Percentiles rank a stretch among this genome's conserved stretches.
Evolutionary conservation across 345 rosid genomes (phyloP).

Genomic region (Populus simonii): DNA sequence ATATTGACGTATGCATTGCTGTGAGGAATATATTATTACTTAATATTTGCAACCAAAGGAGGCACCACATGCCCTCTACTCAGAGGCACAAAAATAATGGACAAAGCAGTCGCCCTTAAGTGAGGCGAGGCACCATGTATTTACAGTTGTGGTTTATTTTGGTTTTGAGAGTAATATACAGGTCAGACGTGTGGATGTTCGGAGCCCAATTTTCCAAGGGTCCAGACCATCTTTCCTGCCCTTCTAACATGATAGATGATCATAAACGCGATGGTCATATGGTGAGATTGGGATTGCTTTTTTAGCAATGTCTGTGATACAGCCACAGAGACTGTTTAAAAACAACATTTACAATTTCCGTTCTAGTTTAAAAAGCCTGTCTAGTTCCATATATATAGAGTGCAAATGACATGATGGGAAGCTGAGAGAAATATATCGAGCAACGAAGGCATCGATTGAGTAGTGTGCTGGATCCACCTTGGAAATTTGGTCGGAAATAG

Average conservation of each 20-base stretch:
- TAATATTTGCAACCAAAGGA: background rate
- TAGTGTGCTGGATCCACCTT: background rate
- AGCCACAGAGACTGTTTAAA: background rate
- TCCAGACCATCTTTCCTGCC: background rate
- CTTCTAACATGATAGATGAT: background rate
- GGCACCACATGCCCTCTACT: background rate
- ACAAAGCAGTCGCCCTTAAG: background rate
- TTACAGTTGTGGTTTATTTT: background rate
- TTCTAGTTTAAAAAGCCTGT: background rate
- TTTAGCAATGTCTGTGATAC: background rate
- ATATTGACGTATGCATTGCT: background rate
- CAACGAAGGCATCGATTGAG: background rate
- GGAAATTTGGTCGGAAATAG: slow-evolving; percentile 1
- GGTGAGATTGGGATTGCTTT: background rate
- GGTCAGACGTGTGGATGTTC: background rate
- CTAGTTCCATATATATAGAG: background rate
- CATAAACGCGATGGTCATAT: background rate
- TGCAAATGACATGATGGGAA: background rate
- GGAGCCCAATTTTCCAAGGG: background rate
- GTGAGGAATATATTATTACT: background rate
- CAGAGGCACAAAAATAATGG: background rate
- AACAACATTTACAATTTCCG: background rate
- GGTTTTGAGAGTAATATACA: background rate
- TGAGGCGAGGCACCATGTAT: background rate
- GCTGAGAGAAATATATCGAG: background rate